A percentile compares a stretch with the other conserved stretches of the same genome.
Conservation (phyloP, 2,329 filamentous ascomycete genomes). For the Rutstroemia sydowiana region DNA sequence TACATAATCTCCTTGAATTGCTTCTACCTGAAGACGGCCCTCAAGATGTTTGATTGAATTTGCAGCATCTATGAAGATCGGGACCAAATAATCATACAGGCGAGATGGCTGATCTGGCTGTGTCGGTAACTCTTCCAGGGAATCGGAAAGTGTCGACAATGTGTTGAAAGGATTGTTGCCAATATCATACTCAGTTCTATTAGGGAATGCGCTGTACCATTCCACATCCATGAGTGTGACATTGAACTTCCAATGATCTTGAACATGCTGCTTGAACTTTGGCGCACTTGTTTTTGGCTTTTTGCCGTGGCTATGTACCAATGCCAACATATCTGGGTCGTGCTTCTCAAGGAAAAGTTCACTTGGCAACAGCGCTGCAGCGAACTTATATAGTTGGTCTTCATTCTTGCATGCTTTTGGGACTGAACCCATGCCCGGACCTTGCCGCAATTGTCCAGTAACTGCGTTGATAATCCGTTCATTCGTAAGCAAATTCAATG, state of each 20-base stretch:
- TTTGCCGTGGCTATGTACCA: background rate
- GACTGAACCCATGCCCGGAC: background rate
- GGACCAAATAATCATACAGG: conserved; percentile 14
- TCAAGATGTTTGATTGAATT: conserved; percentile 10
- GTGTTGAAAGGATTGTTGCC: conserved; percentile 10
- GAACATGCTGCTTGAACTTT: background rate
- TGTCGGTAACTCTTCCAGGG: background rate
- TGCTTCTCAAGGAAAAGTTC: too few relatives aligned
- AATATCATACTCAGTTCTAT: conserved; percentile 1
- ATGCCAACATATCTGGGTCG: background rate
- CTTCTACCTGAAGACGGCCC: conserved; percentile 13
- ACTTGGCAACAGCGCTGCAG: too few relatives aligned
- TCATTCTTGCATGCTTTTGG: background rate
- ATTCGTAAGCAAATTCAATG: background rate
- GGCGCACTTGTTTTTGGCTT: background rate
- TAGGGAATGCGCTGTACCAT: background rate
- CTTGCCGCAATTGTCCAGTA: background rate
- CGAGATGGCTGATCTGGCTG: background rate
- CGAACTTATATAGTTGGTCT: background rate
- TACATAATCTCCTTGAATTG: conserved; percentile 13
- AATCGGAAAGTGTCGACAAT: background rate
- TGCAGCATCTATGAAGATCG: conserved; percentile 13
- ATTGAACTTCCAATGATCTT: background rate
- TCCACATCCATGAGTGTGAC: background rate
- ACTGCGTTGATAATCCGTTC: background rate